Evolutionary conservation across 1,284 basidiomycete genomes (phyloP).

Genomic region (Rhodotorula sp.): DNA sequence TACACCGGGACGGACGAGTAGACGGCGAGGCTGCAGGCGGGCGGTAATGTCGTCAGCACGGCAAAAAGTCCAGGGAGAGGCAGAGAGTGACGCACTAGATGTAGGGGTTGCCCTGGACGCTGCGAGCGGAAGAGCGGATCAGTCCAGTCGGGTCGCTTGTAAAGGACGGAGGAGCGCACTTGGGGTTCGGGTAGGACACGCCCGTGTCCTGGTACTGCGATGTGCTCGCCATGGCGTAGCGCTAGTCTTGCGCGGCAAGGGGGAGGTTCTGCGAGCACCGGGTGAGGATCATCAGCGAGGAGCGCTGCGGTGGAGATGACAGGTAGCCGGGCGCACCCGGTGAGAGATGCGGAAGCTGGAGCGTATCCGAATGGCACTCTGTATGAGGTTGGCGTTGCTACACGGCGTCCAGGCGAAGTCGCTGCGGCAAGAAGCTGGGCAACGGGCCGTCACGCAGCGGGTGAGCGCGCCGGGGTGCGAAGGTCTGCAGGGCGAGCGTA

Average conservation of each 20-base stretch:
- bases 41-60: no score
- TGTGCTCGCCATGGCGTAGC: neutral
- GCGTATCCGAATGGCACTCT: no score
- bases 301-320: no score
- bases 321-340: no score
- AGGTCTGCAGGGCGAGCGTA: neutral
- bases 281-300: neutral
- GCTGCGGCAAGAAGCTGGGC: neutral
- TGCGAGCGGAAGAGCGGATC: neutral
- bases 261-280: neutral
- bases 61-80: neutral
- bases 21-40: slow-evolving; percentile 42
- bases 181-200: slow-evolving; percentile 37
- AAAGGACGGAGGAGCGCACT: slow-evolving; percentile 17
- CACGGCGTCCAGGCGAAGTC: no score
- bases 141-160: neutral
- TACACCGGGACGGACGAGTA: slow-evolving; percentile 56
- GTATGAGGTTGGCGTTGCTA: neutral
- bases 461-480: no score
- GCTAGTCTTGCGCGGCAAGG: neutral
- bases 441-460: neutral
- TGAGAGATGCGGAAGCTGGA: no score
- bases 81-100: slow-evolving; percentile 32
- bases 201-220: slow-evolving; percentile 13
- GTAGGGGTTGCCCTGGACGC: slow-evolving; percentile 42